Base-by-base conservation (phyloP, 2,329 filamentous ascomycete genomes). In the Fusarium fujikuroi region DNA sequence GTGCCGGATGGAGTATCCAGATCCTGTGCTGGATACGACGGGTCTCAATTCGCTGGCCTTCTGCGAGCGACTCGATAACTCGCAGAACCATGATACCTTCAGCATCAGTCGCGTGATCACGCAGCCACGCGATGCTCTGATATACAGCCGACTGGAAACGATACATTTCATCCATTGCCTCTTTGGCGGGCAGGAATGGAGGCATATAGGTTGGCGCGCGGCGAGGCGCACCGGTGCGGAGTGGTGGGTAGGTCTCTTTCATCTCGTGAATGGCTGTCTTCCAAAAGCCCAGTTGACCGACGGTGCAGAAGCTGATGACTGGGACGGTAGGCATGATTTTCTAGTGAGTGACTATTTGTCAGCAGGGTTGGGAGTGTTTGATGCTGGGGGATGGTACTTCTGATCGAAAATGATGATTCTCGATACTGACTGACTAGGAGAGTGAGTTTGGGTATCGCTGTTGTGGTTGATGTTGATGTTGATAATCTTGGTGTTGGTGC, bases 181-280 rank as follows among this genome's bases (percentile, higher is more conserved):
- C 3, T 7, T 14, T 9, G 7, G 32, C 47, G 8, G 47, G 47
- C 0, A 50, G 47, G 10, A 3, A 30, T 3, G 47, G 47, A 3
- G 47, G 47, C 16, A 50, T 16, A 14, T 23, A 50, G 9, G 21
- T 23, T 1, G 3, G 30, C 2, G 10, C 0, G 47, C 47, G 47
- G 30, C 7, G 47, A 9, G 47, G 30, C 0, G 30, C 47, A 16
- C 9, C 11, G 10, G 4, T 12, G 7, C 47, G 47, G 2, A 50
- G 21, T 6, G 2, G 11, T 5, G 47, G 47, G 7, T 34, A 50
- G 0, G 0, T 23, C 2, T 34, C 30, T 2, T 19, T 34, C 5
- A 50, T 4, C 14, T 19, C 21, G 0, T 34, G 21, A 0, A 50
- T 30, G 16, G 30, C 21, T 0, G 8, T 9, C 2, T 34, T 34